A percentile compares a stretch with the other conserved stretches of the same genome.
Conservation (phyloP, 106 monocot species). For the Triglochin maritima region DNA sequence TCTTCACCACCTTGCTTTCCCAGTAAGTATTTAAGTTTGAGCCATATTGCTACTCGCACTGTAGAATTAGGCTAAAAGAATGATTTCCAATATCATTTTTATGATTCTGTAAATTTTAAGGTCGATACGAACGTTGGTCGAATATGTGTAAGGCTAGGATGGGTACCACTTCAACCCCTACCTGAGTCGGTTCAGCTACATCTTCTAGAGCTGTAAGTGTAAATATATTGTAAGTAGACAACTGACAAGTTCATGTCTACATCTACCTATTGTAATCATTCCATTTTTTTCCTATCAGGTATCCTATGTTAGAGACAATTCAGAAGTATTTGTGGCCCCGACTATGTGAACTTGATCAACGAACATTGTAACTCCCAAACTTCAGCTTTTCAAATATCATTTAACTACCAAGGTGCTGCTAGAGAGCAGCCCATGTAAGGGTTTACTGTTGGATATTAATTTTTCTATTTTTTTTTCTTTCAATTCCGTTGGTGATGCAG, state of each 20-base stretch:
- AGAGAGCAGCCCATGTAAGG: too few species aligned
- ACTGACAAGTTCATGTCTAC: neutral
- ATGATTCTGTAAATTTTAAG: conserved; percentile 12
- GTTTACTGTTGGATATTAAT: neutral
- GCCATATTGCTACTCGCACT: neutral
- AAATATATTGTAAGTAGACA: neutral
- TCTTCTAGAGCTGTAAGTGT: conserved; percentile 66
- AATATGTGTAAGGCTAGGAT: conserved; percentile 75
- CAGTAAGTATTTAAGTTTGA: conserved; percentile 27
- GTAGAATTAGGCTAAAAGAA: too few species aligned
- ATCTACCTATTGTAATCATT: conserved; percentile 2
- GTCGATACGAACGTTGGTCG: conserved; percentile 89
- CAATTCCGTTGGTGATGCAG: conserved; percentile 14
- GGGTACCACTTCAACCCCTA: conserved; percentile 81
- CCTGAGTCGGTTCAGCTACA: conserved; percentile 73
- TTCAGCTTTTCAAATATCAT: neutral
- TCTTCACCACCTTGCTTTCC: conserved; percentile 69
- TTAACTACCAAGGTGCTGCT: neutral
- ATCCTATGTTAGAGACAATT: conserved; percentile 84
- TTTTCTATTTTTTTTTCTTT: conserved; percentile 3
- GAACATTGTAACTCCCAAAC: conserved; percentile 45
- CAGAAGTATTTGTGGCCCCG: conserved; percentile 89
- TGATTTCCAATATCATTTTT: neutral
- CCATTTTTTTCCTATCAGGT: conserved; percentile 28
- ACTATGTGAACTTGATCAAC: conserved; percentile 59